phyloP scores from a whole-genome alignment of 305 asterid genomes.

The Ilex paraguariensis region DNA sequence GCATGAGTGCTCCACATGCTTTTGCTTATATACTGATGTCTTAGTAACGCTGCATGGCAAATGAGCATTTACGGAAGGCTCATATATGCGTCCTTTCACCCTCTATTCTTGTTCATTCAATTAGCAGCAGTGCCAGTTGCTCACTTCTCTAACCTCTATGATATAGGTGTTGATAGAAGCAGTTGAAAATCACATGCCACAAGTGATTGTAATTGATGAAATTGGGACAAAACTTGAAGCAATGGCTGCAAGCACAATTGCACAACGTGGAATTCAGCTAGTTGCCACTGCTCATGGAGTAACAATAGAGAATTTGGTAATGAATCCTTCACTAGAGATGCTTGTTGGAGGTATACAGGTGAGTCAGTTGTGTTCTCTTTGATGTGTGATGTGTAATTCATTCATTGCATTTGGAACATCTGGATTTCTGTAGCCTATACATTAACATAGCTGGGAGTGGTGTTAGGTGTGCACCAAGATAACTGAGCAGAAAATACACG shows the following conservation, averaged over 20 bases:
- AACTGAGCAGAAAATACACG: no score
- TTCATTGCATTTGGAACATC: background rate
- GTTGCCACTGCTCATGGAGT: constrained; percentile 98
- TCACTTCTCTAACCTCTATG: background rate
- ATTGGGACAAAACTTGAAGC: constrained; percentile 97
- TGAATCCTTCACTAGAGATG: constrained; percentile 94
- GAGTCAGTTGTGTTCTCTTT: constrained; percentile 17
- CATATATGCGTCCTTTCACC: background rate
- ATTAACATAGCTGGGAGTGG: no score
- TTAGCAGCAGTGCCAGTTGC: background rate
- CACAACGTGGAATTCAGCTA: constrained; percentile 97
- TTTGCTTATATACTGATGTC: background rate
- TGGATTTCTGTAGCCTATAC: no score
- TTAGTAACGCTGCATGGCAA: background rate
- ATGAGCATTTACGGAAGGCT: background rate
- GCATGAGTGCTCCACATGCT: background rate
- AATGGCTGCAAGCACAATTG: constrained; percentile 88
- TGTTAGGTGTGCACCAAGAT: no score
- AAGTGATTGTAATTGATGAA: constrained; percentile 94
- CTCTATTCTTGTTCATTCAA: background rate
- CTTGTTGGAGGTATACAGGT: constrained; percentile 97
- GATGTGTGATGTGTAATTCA: constrained; percentile 10
- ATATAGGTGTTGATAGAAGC: constrained; percentile 90
- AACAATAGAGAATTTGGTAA: constrained; percentile 76
- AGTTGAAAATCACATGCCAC: constrained; percentile 96